phyloP scores from a whole-genome alignment of 192 early-diverging fungal species.

The Umbelopsis vinacea region DNA sequence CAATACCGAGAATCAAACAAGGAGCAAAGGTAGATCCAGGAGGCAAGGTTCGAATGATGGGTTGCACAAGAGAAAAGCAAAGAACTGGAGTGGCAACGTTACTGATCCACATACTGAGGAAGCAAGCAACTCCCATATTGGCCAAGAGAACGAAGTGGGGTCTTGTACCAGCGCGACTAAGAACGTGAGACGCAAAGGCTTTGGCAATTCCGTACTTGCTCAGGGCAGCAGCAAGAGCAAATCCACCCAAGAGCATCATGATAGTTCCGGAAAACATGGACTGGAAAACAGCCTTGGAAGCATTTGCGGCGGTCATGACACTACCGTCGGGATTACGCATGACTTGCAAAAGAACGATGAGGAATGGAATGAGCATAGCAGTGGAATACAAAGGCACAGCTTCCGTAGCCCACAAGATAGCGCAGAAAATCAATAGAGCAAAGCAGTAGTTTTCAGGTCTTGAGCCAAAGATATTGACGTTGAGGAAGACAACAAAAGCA shows the following conservation, averaged over 20 bases:
- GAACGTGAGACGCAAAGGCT: conserved; percentile 60
- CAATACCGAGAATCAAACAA: conserved; percentile 76
- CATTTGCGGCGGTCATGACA: conserved; percentile 42
- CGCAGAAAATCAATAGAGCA: conserved; percentile 82
- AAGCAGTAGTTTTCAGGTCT: conserved; percentile 84
- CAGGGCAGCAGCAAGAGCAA: conserved; percentile 74
- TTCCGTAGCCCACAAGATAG: conserved; percentile 88
- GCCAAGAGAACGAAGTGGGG: conserved; percentile 70
- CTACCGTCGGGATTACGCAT: conserved; percentile 54
- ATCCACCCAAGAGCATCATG: conserved; percentile 79
- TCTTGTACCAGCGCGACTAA: conserved; percentile 69
- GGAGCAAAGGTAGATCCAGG: conserved; percentile 60
- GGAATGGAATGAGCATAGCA: conserved; percentile 66
- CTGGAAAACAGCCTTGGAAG: conserved; percentile 66
- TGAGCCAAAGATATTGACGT: conserved; percentile 65
- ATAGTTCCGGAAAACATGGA: conserved; percentile 80
- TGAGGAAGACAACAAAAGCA: conserved; percentile 63
- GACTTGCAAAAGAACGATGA: conserved; percentile 67
- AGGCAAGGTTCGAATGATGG: conserved; percentile 75
- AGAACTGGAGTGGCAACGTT: conserved; percentile 82
- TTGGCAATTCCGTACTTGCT: conserved; percentile 81
- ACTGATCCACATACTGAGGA: conserved; percentile 81
- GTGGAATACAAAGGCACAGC: conserved; percentile 76
- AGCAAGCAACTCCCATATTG: conserved; percentile 77
- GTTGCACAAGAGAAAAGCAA: conserved; percentile 72